These are phyloP conservation scores for Amanita jacksonii DNA, from an alignment of 768 basidiomycete genomes.

Conservation along the genomic window DNA sequence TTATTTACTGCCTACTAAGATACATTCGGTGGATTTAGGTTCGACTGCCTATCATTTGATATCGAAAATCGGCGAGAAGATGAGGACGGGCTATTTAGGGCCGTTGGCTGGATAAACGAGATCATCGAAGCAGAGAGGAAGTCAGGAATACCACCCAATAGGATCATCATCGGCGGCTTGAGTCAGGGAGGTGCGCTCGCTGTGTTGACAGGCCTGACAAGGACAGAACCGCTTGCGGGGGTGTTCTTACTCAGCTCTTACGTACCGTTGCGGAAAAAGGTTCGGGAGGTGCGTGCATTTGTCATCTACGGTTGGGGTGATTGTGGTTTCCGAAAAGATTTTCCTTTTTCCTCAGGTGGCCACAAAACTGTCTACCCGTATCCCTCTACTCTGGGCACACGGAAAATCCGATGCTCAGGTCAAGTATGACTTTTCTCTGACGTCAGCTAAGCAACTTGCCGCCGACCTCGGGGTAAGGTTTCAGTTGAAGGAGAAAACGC, in stretches of 20 bases:
- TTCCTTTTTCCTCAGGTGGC: constrained; percentile 41
- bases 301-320: neutral
- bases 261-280: constrained; percentile 44
- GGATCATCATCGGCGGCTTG: constrained; percentile 68
- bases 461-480: constrained; percentile 34
- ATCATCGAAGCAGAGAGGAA: constrained; percentile 53
- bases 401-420: constrained; percentile 56
- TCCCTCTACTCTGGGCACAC: constrained; percentile 73
- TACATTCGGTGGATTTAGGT: constrained; percentile 23
- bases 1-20: neutral
- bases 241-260: constrained; percentile 53
- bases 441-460: constrained; percentile 39
- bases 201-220: constrained; percentile 46
- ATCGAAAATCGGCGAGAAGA: constrained; percentile 43
- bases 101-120: constrained; percentile 39
- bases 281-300: constrained; percentile 34
- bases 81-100: constrained; percentile 38
- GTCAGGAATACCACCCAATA: constrained; percentile 41
- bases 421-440: constrained; percentile 34
- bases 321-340: neutral
- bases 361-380: constrained; percentile 32
- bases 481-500: constrained; percentile 9
- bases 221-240: constrained; percentile 43
- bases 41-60: constrained; percentile 46
- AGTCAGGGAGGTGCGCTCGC: constrained; percentile 61